Evolutionary conservation across 306 rosid genomes (phyloP).

Genomic region (Gynostemma pentaphyllum): DNA sequence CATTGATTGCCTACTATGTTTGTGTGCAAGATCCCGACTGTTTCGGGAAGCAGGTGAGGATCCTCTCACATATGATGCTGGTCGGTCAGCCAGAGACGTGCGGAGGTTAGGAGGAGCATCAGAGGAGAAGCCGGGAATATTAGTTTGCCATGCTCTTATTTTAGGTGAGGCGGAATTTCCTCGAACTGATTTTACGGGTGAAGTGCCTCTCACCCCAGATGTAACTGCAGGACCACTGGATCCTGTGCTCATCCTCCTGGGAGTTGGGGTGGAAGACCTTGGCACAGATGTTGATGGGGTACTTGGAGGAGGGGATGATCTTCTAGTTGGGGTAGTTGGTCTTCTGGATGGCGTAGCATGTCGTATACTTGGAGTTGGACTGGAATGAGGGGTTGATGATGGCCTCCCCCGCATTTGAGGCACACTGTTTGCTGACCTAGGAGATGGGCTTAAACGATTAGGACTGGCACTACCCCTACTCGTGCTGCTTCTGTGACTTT

Average conservation of each 20-base stretch:
- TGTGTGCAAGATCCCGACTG: constrained; percentile 46
- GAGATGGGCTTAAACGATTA: constrained; percentile 67
- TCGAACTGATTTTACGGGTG: constrained; percentile 51
- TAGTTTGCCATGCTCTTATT: constrained; percentile 76
- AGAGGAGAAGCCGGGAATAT: constrained; percentile 77
- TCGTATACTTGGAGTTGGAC: constrained; percentile 51
- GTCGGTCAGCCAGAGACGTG: constrained; percentile 72
- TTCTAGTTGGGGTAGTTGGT: constrained; percentile 42
- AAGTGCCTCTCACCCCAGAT: constrained; percentile 52
- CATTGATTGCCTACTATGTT: constrained; percentile 52
- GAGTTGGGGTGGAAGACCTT: constrained; percentile 56
- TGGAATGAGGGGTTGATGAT: constrained; percentile 46
- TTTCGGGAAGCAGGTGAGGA: constrained; percentile 76
- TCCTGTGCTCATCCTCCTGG: constrained; percentile 57
- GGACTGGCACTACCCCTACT: constrained; percentile 89
- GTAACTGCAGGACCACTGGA: constrained; percentile 32
- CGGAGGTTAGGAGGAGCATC: constrained; percentile 84
- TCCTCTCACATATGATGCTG: constrained; percentile 75
- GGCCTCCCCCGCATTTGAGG: constrained; percentile 60
- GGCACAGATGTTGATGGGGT: constrained; percentile 45
- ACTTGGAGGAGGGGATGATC: constrained; percentile 73
- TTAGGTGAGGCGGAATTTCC: constrained; percentile 87
- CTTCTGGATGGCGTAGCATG: constrained; percentile 47
- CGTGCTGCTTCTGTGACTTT: constrained; percentile 64
- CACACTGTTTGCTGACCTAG: constrained; percentile 49